A percentile compares a stretch with the other conserved stretches of the same genome.
These are phyloP conservation scores for Cerrena zonata DNA, from an alignment of 1,284 basidiomycete species.

Conservation along the genomic window DNA sequence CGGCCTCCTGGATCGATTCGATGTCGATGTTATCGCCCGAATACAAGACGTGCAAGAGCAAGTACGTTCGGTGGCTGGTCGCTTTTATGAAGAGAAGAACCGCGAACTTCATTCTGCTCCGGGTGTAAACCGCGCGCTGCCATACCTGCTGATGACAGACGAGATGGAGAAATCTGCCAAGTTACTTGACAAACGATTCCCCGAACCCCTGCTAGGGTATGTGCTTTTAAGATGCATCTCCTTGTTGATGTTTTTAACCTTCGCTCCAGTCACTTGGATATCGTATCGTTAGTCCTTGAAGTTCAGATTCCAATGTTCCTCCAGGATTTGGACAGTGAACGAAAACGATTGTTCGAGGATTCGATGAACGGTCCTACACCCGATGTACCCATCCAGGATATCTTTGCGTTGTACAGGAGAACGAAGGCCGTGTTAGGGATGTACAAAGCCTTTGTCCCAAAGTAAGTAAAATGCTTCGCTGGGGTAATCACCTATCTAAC, in stretches of 20 bases:
- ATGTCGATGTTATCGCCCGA: conserved; percentile 60
- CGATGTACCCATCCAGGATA: conserved; percentile 80
- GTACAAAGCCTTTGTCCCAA: conserved; percentile 74
- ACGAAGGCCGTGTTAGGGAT: conserved; percentile 70
- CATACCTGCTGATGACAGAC: conserved; percentile 75
- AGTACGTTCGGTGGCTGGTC: conserved; percentile 62
- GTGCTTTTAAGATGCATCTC: conserved; percentile 20
- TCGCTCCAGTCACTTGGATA: conserved; percentile 60
- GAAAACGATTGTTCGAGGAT: conserved; percentile 67
- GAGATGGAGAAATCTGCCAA: conserved; percentile 87
- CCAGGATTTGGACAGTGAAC: conserved; percentile 68
- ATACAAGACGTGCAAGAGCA: conserved; percentile 67
- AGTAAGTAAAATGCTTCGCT: conserved; percentile 41
- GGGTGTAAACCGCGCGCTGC: conserved; percentile 74
- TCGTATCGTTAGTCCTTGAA: conserved; percentile 74
- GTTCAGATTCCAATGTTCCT: conserved; percentile 72
- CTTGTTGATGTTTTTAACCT: background rate
- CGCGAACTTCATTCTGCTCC: conserved; percentile 60
- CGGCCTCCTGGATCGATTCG: conserved; percentile 59
- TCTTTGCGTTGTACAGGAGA: conserved; percentile 80
- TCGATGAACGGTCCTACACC: conserved; percentile 75
- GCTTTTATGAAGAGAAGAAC: conserved; percentile 69
- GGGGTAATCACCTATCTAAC: background rate
- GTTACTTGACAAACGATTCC: conserved; percentile 78
- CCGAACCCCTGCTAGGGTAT: conserved; percentile 75